A percentile compares a stretch with the other conserved stretches of the same genome.
Conservation (phyloP, 1,284 basidiomycete genomes). For the Cryptococcus sp. region DNA sequence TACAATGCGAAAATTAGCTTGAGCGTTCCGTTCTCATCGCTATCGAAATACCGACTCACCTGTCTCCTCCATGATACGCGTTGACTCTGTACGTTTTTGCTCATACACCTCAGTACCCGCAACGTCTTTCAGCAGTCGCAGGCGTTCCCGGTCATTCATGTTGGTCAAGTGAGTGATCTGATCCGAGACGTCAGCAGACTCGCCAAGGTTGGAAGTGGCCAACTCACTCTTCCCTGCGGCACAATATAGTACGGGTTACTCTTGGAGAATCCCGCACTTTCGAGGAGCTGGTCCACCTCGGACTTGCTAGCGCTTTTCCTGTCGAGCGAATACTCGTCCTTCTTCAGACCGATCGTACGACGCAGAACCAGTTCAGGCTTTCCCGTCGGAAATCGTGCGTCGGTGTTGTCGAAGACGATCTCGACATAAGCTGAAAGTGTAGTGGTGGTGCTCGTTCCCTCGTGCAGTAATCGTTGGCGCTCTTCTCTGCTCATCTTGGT, state of each 20-base stretch:
- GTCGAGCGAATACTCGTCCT: slow-evolving; percentile 98
- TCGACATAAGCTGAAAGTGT: slow-evolving; percentile 91
- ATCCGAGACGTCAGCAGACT: slow-evolving; percentile 8
- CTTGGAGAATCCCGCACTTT: slow-evolving; percentile 94
- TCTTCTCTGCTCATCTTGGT: slow-evolving; percentile 94
- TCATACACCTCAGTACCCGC: slow-evolving; percentile 99
- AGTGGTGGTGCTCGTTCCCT: slow-evolving; percentile 83
- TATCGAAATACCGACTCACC: slow-evolving; percentile 31
- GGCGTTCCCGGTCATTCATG: slow-evolving; percentile 91
- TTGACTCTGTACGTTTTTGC: slow-evolving; percentile 84
- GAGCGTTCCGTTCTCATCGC: too few relatives aligned
- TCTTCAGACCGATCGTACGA: slow-evolving; percentile 94
- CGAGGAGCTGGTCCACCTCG: slow-evolving; percentile 93
- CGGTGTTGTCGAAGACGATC: slow-evolving; percentile 79
- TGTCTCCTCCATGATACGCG: slow-evolving; percentile 97
- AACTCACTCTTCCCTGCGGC: slow-evolving; percentile 86
- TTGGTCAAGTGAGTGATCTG: slow-evolving; percentile 96
- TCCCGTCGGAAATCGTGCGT: slow-evolving; percentile 87
- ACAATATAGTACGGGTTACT: slow-evolving; percentile 99
- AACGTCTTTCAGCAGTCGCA: slow-evolving; percentile 93
- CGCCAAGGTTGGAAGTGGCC: neutral
- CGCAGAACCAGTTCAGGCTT: slow-evolving; percentile 81
- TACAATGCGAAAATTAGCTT: slow-evolving; percentile 9
- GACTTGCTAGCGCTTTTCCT: slow-evolving; percentile 89
- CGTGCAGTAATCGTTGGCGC: slow-evolving; percentile 86